phyloP scores from a whole-genome alignment of 768 basidiomycete genomes.

The Dacryopinax spathularia region DNA sequence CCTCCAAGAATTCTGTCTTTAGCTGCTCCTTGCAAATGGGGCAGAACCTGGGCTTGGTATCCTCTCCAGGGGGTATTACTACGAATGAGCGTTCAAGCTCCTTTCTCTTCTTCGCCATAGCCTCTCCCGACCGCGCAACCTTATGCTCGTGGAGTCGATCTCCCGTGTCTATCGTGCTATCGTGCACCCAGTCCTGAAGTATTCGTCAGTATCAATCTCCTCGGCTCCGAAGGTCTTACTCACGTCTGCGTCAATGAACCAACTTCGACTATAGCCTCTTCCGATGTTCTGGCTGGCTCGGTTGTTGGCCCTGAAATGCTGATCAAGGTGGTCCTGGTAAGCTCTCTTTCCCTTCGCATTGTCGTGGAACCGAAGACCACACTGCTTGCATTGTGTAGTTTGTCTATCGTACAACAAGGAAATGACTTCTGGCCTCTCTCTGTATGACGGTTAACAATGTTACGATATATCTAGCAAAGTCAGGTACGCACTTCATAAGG shows the following conservation, averaged over 20 bases:
- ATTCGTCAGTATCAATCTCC: slow-evolving; percentile 12
- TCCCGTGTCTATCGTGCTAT: slow-evolving; percentile 20
- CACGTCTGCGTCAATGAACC: slow-evolving; percentile 77
- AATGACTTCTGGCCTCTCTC: slow-evolving; percentile 45
- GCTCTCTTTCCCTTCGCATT: slow-evolving; percentile 53
- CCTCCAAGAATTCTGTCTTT: slow-evolving; percentile 83
- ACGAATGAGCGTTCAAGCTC: slow-evolving; percentile 45
- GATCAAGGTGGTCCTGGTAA: slow-evolving; percentile 82
- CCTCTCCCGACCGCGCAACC: slow-evolving; percentile 17
- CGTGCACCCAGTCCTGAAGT: slow-evolving; percentile 75
- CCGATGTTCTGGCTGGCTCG: slow-evolving; percentile 59
- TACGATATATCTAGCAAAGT: not conserved
- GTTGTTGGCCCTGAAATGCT: slow-evolving; percentile 90
- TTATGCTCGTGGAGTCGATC: slow-evolving; percentile 9
- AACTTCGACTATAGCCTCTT: slow-evolving; percentile 76
- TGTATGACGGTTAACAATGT: slow-evolving; percentile 18
- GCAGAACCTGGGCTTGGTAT: slow-evolving; percentile 70
- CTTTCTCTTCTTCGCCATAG: slow-evolving; percentile 23
- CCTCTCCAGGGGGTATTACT: slow-evolving; percentile 78
- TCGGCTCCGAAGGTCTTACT: slow-evolving; percentile 20
- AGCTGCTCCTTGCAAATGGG: slow-evolving; percentile 92
- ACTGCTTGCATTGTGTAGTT: slow-evolving; percentile 81
- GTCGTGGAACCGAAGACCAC: slow-evolving; percentile 75
- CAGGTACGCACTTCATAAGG: slow-evolving; percentile 45
- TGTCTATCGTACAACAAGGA: slow-evolving; percentile 62